Percentiles rank a stretch among this genome's conserved stretches.
phyloP scores from a whole-genome alignment of 257 asterid genomes.

The Solanum peruvianum region DNA sequence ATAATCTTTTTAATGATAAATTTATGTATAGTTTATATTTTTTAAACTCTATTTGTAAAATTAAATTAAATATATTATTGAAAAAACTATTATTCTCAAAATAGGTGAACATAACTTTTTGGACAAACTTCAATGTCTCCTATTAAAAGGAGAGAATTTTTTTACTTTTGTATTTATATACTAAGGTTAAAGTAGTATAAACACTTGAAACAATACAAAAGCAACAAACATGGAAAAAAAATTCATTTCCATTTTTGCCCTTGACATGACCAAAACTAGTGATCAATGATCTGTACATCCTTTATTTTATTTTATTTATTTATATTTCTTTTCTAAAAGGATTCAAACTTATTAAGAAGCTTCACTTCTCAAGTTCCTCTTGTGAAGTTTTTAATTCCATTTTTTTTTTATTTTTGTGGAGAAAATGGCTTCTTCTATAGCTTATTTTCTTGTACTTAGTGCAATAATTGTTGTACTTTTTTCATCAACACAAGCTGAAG shows the following conservation, averaged over 20 bases:
- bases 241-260: background rate
- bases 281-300: background rate
- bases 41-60: no score
- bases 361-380: background rate
- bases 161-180: background rate
- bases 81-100: background rate
- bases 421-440: conserved; percentile 25
- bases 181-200: background rate
- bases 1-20: accelerated
- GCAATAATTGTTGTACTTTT: conserved; percentile 6
- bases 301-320: background rate
- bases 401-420: conserved; percentile 6
- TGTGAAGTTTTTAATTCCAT: background rate
- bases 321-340: background rate
- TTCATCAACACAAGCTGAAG: conserved; percentile 18
- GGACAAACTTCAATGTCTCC: background rate
- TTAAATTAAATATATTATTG: no score
- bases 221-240: background rate
- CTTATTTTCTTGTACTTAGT: conserved; percentile 17
- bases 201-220: background rate
- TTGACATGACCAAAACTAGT: background rate
- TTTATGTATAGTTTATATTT: no score
- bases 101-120: background rate
- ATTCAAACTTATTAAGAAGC: conserved; percentile 6
- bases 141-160: background rate